Base-by-base conservation (phyloP, 2,329 filamentous ascomycete species). In the Monilinia aucupariae region DNA sequence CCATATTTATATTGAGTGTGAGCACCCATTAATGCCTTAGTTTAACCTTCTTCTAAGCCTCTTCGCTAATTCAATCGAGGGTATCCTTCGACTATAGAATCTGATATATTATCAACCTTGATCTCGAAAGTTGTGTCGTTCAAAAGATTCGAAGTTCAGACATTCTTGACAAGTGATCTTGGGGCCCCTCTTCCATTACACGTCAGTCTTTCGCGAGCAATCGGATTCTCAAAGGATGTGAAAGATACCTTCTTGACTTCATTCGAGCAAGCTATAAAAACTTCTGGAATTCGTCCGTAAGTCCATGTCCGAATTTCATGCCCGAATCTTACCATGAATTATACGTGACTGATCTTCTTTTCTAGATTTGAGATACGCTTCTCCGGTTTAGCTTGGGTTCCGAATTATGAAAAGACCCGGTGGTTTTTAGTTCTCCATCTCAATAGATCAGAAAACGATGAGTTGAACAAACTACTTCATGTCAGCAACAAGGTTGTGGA, bases 1-100 rank as follows among this genome's bases (percentile, higher is more conserved):
- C 41, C 93, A 97, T 76, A 74, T 97, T 52, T 97, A 96, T 75
- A 80, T 96, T 63, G 93, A 97, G 78, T 99, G 94, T 96, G 81
- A 77, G 86, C 63, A 59, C 17, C 61, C 61, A 48, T 58, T 13
- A 37, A 51, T 58, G 59, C 22, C n/a, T 62, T 20, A 62, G 17
- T 43, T 45, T 62, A 5, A 22, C 20, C 53, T 32, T 32, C 37
- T 54, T 32, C 30, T n/a, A 49, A 32, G 49, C 45, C 62, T 48
- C 54, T 64, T 55, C 13, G 63, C 70, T 72, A 60, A 73, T 64
- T 69, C 39, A 27, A 54, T 61, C 61, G 67, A 86, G 84, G 84
- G 85, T 79, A 81, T 73, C 85, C 85, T 20, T 74, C 76, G 1
- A 68, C 74, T 17, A 52, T 72, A 51, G 79, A 87, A 66, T 79